phyloP scores from a whole-genome alignment of 2,329 filamentous ascomycete species.

The Cercospora nicotianae region DNA sequence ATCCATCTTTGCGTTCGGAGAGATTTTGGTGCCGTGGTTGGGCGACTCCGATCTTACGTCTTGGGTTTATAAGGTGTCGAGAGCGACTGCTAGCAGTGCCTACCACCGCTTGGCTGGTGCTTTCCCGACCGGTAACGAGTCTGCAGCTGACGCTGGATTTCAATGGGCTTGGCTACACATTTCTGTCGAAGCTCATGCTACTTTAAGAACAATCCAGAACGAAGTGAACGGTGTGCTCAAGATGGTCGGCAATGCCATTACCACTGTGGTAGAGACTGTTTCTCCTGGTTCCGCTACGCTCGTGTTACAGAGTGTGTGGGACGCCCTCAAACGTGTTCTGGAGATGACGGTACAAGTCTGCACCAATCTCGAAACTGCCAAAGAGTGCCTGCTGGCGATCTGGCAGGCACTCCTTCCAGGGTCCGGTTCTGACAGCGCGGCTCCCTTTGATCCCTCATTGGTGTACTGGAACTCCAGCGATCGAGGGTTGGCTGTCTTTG shows the following conservation, averaged over 20 bases:
- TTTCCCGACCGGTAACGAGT: conserved; percentile 22
- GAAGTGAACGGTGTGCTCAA: conserved; percentile 30
- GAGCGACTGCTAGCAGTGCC: conserved; percentile 28
- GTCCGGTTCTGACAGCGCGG: conserved; percentile 8
- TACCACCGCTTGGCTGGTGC: conserved; percentile 27
- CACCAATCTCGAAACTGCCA: conserved; percentile 19
- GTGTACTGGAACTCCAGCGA: conserved; percentile 53
- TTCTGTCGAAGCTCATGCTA: conserved; percentile 34
- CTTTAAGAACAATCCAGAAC: conserved; percentile 29
- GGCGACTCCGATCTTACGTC: conserved; percentile 15
- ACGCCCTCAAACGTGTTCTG: conserved; percentile 13
- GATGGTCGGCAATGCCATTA: conserved; percentile 28
- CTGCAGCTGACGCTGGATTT: conserved; percentile 24
- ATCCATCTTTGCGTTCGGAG: conserved; percentile 14
- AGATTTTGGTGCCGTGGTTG: conserved; percentile 16
- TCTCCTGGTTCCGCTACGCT: conserved; percentile 29
- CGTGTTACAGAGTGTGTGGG: conserved; percentile 19
- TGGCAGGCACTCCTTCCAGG: conserved; percentile 30
- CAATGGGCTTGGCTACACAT: conserved; percentile 32
- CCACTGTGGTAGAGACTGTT: conserved; percentile 30
- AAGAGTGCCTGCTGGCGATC: conserved; percentile 24
- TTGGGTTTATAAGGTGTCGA: conserved; percentile 24
- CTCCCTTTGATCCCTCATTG: conserved; percentile 41
- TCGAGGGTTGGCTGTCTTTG: conserved; percentile 69
- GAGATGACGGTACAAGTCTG: conserved; percentile 20